These are phyloP conservation scores for Mycothermus thermophilus DNA, from an alignment of 495 filamentous ascomycete species.

Conservation along the genomic window DNA sequence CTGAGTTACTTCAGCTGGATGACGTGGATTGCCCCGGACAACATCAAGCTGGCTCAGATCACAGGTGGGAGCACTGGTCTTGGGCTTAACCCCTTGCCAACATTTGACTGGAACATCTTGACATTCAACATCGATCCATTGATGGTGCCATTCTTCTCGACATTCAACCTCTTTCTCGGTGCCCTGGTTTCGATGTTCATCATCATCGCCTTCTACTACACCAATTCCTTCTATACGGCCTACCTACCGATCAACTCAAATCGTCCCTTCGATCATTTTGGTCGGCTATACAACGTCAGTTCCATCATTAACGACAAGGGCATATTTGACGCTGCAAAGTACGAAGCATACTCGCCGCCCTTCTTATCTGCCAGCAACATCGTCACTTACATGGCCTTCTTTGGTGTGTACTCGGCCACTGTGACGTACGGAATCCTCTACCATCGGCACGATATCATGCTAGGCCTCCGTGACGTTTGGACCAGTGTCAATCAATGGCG, in stretches of 20 bases:
- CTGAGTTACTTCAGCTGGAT: constrained; percentile 30
- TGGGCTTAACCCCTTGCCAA: constrained; percentile 28
- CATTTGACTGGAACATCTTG: constrained; percentile 31
- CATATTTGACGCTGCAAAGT: constrained; percentile 23
- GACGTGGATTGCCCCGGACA: constrained; percentile 29
- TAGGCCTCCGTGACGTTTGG: constrained; percentile 21
- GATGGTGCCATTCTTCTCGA: constrained; percentile 32
- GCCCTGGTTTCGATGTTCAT: constrained; percentile 16
- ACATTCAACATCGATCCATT: constrained; percentile 23
- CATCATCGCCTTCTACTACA: constrained; percentile 24
- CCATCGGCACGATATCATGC: constrained; percentile 26
- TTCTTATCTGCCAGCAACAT: constrained; percentile 25
- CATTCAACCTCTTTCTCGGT: constrained; percentile 28
- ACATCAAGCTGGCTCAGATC: constrained; percentile 17
- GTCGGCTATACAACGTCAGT: constrained; percentile 24
- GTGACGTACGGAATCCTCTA: constrained; percentile 26
- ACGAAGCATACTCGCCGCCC: constrained; percentile 27
- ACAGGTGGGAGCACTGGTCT: constrained; percentile 22
- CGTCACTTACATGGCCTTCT: constrained; percentile 26
- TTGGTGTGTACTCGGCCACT: constrained; percentile 26
- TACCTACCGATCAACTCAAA: constrained; percentile 29
- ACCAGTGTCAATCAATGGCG: constrained; percentile 14
- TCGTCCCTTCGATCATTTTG: constrained; percentile 26
- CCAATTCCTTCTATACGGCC: constrained; percentile 25
- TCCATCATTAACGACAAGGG: constrained; percentile 21